Evolutionary conservation across 2,329 filamentous ascomycete genomes (phyloP).

Genomic region (Ploettnerulaceae sp.): DNA sequence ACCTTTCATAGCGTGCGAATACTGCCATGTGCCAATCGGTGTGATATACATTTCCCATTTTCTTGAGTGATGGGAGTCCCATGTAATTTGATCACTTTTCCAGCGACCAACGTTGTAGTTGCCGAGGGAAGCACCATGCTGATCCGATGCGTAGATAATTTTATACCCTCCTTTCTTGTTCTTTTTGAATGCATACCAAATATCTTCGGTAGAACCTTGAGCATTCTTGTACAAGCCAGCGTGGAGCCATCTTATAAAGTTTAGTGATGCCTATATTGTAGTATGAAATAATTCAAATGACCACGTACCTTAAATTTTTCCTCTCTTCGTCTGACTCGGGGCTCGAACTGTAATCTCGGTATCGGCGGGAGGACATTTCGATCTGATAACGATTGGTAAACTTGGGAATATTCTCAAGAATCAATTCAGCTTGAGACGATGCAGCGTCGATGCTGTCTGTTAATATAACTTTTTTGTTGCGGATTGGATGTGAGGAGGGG

Average conservation of each 20-base stretch:
- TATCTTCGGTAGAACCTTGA: constrained; percentile 1
- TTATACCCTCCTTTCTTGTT: neutral
- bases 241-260: constrained; percentile 14
- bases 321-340: too few relatives aligned
- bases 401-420: too few relatives aligned
- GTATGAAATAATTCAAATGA: too few relatives aligned
- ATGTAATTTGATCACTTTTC: constrained; percentile 17
- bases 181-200: constrained; percentile 15
- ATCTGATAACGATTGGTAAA: too few relatives aligned
- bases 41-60: constrained; percentile 9
- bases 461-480: too few relatives aligned
- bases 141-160: constrained; percentile 9
- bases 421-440: too few relatives aligned
- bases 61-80: constrained; percentile 7
- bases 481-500: too few relatives aligned
- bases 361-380: too few relatives aligned
- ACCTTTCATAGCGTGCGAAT: neutral
- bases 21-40: constrained; percentile 10
- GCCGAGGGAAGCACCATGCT: neutral
- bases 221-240: constrained; percentile 12
- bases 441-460: too few relatives aligned
- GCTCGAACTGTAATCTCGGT: too few relatives aligned
- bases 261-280: neutral
- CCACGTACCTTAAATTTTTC: neutral
- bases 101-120: constrained; percentile 9